Base-by-base conservation (phyloP, 257 asterid genomes). In the Leonotis leonurus region DNA sequence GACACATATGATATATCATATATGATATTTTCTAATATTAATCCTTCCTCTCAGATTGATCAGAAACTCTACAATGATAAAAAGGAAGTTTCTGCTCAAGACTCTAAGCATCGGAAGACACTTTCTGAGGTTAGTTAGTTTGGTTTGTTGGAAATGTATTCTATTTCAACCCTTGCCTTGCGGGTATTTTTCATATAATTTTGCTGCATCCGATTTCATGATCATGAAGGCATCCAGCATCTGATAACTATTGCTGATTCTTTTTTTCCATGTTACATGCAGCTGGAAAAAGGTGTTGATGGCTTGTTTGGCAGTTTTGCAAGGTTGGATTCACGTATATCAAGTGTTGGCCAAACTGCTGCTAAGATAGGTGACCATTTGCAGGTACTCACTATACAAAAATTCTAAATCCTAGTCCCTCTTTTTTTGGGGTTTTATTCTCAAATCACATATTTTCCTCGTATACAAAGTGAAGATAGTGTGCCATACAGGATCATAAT, bases 301-400 rank as follows among this genome's bases (percentile, higher is more conserved):
- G 96, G 94, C 78, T 83, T 92, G 80, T 92, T 92, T 78, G 85
- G 73, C 70, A 92, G 99, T 80, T 92, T 92, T 56, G 89, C 95
- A 33, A 80, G 99, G 80, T 73, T 92, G 78, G 99, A 92, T 83
- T 80, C 93, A 17, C 99, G 97, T 29, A 89, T 92, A 76, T 92
- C 99, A 33, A 89, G 97, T 77, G 97, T 89, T 70, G 99, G 99
- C 22, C 99, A 93, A 82, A 93, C 97, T 60, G 97, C 99, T 60
- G 99, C 97, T 46, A 93, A 93, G 85, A 93, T 93, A 18, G 99
- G 99, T 25, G 99, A 93, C 78, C 99, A 87, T 77, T 79, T 93
- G 66, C 97, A 87, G 95, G 99, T 93, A 74, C 74, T 59, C 41
- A 58, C 57, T 55, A 21, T 35, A 29, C 51, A 18, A 41, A n/a